These are phyloP conservation scores for Elsinoe batatas DNA, from an alignment of 2,329 filamentous ascomycete species.

Conservation along the genomic window DNA sequence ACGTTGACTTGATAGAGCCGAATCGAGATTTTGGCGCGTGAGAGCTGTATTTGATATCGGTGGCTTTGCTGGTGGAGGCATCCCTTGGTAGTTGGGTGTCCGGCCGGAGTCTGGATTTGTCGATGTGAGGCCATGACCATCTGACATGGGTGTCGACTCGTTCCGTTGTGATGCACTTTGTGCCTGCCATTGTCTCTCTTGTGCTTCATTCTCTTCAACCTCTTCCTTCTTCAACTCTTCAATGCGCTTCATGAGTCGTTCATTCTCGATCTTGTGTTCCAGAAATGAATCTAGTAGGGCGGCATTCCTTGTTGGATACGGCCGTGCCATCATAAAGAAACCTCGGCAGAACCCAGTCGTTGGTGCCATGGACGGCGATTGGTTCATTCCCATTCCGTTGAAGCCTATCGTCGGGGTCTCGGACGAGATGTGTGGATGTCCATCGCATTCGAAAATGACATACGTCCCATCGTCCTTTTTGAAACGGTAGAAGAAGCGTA, in stretches of 20 bases:
- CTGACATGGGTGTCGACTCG: conserved; percentile 33
- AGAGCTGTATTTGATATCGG: conserved; percentile 55
- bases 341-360: conserved; percentile 65
- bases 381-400: conserved; percentile 27
- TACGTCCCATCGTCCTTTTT: conserved; percentile 63
- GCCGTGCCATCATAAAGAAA: conserved; percentile 86
- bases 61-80: conserved; percentile 59
- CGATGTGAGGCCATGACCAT: conserved; percentile 3
- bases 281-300: conserved; percentile 81
- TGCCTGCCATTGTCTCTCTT: conserved; percentile 50
- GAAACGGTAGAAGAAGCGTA: conserved; percentile 82
- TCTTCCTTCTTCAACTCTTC: conserved; percentile 79
- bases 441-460: conserved; percentile 80
- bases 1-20: conserved; percentile 53
- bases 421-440: conserved; percentile 76
- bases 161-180: conserved; percentile 33
- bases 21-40: conserved; percentile 72
- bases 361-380: conserved; percentile 33
- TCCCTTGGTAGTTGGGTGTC: conserved; percentile 39
- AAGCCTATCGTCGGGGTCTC: conserved; percentile 37
- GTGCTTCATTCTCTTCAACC: conserved; percentile 63
- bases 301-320: conserved; percentile 82
- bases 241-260: conserved; percentile 73
- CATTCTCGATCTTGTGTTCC: conserved; percentile 95
- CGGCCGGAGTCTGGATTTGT: conserved; percentile 10